These are phyloP conservation scores for Dipodascopsis uninucleata DNA, from an alignment of 805 yeast species.

Conservation along the genomic window DNA sequence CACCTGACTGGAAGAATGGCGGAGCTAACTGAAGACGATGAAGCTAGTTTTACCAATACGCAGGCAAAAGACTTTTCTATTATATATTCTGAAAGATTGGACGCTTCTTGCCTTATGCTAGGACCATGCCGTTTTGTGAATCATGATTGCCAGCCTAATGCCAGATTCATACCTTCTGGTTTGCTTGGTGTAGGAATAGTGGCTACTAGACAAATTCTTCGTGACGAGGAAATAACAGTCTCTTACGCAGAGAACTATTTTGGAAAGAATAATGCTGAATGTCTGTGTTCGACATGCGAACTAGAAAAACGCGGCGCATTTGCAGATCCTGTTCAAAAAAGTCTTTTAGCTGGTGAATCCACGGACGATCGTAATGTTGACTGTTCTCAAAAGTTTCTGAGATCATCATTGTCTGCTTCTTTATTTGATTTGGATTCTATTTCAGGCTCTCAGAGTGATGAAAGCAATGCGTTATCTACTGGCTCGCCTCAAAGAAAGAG, in stretches of 20 bases:
- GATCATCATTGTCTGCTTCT: no score
- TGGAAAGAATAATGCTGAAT: constrained; percentile 43
- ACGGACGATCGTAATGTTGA: no score
- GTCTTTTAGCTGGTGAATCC: no score
- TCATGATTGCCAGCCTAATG: constrained; percentile 48
- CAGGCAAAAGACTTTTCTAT: constrained; percentile 44
- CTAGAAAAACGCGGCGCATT: constrained; percentile 34
- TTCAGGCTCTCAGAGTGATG: no score
- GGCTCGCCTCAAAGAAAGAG: no score
- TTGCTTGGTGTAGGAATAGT: constrained; percentile 34
- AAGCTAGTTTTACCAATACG: no score
- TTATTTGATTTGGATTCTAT: no score
- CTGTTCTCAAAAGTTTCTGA: no score
- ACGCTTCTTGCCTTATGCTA: constrained; percentile 42
- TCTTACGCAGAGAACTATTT: constrained; percentile 44
- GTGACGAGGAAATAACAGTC: constrained; percentile 50
- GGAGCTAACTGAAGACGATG: constrained; percentile 36
- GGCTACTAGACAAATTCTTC: constrained; percentile 37
- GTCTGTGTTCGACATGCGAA: constrained; percentile 47
- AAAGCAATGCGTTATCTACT: no score
- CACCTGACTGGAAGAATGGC: constrained; percentile 42
- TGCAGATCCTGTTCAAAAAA: no score
- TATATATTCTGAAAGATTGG: constrained; percentile 39
- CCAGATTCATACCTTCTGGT: constrained; percentile 37
- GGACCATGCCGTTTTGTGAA: constrained; percentile 50